A percentile compares a stretch with the other conserved stretches of the same genome.
phyloP scores from a whole-genome alignment of 108 stramenopile species.

The Schizochytrium sp. region DNA sequence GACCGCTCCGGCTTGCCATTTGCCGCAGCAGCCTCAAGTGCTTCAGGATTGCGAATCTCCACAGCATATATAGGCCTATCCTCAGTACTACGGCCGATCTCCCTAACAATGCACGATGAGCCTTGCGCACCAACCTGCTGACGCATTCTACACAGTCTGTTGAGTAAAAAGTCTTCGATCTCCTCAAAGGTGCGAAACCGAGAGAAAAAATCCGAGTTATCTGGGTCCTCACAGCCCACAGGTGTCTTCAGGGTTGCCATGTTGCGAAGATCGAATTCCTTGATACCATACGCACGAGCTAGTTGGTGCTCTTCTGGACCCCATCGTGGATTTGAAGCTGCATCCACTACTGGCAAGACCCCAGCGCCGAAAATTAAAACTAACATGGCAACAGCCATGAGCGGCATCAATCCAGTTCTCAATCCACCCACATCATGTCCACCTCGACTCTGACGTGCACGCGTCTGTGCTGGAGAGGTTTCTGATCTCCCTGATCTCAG shows the following conservation, averaged over 20 bases:
- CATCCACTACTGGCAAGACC: not conserved
- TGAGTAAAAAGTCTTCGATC: not conserved
- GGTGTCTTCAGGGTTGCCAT: not conserved
- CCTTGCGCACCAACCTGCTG: conserved; percentile 3
- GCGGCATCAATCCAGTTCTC: too few relatives aligned
- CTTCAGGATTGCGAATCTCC: not conserved
- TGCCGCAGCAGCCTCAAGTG: not conserved
- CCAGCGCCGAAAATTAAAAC: too few relatives aligned
- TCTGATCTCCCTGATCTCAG: too few relatives aligned
- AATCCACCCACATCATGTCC: too few relatives aligned
- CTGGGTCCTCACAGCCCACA: not conserved
- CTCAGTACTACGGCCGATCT: conserved; percentile 14
- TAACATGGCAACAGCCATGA: too few relatives aligned
- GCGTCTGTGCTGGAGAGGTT: too few relatives aligned
- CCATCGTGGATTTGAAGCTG: not conserved
- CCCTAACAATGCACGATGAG: not conserved
- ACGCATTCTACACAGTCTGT: not conserved
- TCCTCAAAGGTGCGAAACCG: conserved; percentile 11
- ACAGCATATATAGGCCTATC: not conserved
- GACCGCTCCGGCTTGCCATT: conserved; percentile 6
- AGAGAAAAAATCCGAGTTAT: not conserved
- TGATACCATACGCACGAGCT: conserved; percentile 8
- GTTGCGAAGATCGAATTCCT: conserved; percentile 18
- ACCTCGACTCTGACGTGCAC: too few relatives aligned
- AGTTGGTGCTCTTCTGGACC: not conserved